phyloP scores from a whole-genome alignment of 495 filamentous ascomycete genomes.

The Aspergillus bridgeri region DNA sequence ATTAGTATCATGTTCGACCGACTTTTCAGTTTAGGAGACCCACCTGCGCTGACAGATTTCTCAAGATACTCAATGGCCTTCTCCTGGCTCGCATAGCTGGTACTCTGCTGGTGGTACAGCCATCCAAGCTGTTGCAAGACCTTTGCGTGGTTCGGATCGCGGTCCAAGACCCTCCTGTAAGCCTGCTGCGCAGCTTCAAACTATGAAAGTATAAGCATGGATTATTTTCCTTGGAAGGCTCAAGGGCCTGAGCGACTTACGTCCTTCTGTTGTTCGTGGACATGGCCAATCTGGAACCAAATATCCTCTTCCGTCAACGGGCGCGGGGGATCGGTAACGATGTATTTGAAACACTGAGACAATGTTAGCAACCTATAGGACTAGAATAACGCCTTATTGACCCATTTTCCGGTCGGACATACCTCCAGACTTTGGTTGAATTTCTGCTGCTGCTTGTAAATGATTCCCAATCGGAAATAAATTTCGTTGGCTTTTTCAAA shows the following conservation, averaged over 20 bases:
- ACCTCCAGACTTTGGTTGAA: slow-evolving; percentile 90
- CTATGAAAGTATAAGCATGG: slow-evolving; percentile 47
- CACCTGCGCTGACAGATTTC: slow-evolving; percentile 93
- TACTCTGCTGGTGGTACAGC: slow-evolving; percentile 95
- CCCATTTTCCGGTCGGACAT: slow-evolving; percentile 23
- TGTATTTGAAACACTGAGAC: slow-evolving; percentile 91
- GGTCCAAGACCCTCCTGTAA: slow-evolving; percentile 89
- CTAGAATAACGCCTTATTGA: background rate
- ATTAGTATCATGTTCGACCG: background rate
- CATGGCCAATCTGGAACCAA: slow-evolving; percentile 99
- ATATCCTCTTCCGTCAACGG: slow-evolving; percentile 98
- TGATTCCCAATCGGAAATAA: slow-evolving; percentile 97
- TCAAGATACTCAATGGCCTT: slow-evolving; percentile 95
- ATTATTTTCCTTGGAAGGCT: background rate
- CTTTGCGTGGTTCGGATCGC: slow-evolving; percentile 95
- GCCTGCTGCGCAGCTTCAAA: slow-evolving; percentile 89
- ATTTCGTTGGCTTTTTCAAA: slow-evolving; percentile 99
- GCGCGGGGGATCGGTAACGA: slow-evolving; percentile 86
- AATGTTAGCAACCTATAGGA: slow-evolving; percentile 4
- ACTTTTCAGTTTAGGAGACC: slow-evolving; percentile 27
- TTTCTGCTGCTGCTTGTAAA: slow-evolving; percentile 98
- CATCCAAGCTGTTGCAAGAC: slow-evolving; percentile 97
- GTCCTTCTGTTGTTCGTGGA: slow-evolving; percentile 98
- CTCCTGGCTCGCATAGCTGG: slow-evolving; percentile 84
- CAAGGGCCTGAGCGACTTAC: slow-evolving; percentile 51